Base-by-base conservation (phyloP, 768 basidiomycete genomes). In the Tulasnella sp. region DNA sequence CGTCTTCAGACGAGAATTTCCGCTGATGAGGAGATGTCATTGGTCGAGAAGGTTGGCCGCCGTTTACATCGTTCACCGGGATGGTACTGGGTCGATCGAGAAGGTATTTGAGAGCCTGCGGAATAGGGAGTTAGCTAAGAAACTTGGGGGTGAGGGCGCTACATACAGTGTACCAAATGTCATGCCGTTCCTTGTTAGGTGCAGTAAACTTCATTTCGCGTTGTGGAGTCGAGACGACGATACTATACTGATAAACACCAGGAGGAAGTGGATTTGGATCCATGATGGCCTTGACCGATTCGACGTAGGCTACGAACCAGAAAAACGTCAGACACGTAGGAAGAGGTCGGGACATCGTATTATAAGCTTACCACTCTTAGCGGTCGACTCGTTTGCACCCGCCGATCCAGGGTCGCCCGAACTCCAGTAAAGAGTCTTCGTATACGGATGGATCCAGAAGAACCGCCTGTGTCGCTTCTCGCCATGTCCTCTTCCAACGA, bases 391-490 rank as follows among this genome's bases (percentile, higher is more conserved):
- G 0, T 92, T 90, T 23, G 95, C 93, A 81, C 91, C 91, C 51
- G 90, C 89, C 35, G 94, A 93, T 39, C 95, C 96, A 73, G 97
- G 98, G 85, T 99, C 97, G 13, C 91, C 90, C 23, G 93, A 92
- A 82, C 94, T 95, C 98, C 98, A 99, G 84, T 99, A 98, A 78
- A 99, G 82, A 5, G 96, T 98, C 86, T 94, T 95, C 55, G 96
- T 99, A 83, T 99, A 99, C 26, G 98, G 98, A 84, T 99, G 97
- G n/a, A 99, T 91, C 98, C 98, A 99, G 88, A 99, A 98, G 90
- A 96, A 99, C 48, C 98, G 88, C 84, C 90, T 91, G 85, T 99
- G 98, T 74, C 96, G 87, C 83, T 90, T 91, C 83, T 95, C 92
- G 29, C 94, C 94, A 83, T 95, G 89, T 16, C 95, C 96, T 84